phyloP scores from a whole-genome alignment of 1,139 yeast species.

The Pichia sp. region DNA sequence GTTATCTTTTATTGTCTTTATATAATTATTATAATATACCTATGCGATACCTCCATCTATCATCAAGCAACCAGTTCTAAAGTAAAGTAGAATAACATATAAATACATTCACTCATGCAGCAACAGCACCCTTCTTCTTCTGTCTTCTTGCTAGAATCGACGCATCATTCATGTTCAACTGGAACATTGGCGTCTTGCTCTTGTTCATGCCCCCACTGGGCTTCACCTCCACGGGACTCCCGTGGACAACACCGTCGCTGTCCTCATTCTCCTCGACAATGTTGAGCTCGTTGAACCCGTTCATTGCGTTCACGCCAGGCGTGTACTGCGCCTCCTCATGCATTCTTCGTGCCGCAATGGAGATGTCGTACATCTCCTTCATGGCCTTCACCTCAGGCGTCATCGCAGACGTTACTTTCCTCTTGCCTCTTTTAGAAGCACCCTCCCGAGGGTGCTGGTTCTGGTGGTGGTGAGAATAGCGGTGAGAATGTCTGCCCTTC shows the following conservation, averaged over 20 bases:
- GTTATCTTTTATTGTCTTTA: neutral
- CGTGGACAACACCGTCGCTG: conserved; percentile 18
- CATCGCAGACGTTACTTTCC: conserved; percentile 34
- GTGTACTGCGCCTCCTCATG: conserved; percentile 61
- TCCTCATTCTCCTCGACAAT: conserved; percentile 15
- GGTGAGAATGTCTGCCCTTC: neutral
- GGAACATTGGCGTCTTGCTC: conserved; percentile 40
- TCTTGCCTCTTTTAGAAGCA: neutral
- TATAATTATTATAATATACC: neutral
- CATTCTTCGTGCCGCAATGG: conserved; percentile 89
- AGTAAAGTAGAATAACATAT: neutral
- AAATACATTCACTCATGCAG: neutral
- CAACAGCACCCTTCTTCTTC: neutral
- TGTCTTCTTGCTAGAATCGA: conserved; percentile 71
- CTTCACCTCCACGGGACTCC: neutral
- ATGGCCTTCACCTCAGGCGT: conserved; percentile 91
- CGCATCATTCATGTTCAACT: conserved; percentile 71
- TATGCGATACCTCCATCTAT: neutral
- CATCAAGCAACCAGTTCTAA: neutral
- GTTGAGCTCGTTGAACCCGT: conserved; percentile 3
- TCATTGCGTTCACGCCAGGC: neutral
- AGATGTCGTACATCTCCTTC: conserved; percentile 91
- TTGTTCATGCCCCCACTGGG: too few species aligned
- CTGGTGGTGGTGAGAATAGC: neutral
- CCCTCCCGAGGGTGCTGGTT: neutral